Evolutionary conservation across 2,329 filamentous ascomycete genomes (phyloP).

Genomic region (Torrubiellomyces zombiae): DNA sequence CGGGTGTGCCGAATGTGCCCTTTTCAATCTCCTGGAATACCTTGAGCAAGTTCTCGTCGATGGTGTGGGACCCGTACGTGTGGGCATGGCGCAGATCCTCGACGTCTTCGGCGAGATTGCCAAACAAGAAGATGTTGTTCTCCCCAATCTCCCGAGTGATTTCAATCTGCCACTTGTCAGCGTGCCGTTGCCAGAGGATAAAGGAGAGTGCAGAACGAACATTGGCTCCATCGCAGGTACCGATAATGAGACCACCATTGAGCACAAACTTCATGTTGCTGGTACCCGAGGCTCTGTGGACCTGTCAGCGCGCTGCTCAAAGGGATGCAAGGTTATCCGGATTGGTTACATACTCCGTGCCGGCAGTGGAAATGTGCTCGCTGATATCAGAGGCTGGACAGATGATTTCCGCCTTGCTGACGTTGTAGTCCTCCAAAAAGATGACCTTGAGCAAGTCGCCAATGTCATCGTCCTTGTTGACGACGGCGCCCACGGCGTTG

Average conservation of each 20-base stretch:
- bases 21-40: slow-evolving; percentile 74
- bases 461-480: slow-evolving; percentile 85
- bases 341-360: slow-evolving; percentile 63
- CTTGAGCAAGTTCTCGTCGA: slow-evolving; percentile 60
- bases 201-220: slow-evolving; percentile 34
- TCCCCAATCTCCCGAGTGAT: slow-evolving; percentile 95
- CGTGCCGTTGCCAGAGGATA: not conserved
- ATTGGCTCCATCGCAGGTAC: slow-evolving; percentile 94
- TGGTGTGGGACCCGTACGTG: slow-evolving; percentile 61
- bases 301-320: slow-evolving; percentile 9
- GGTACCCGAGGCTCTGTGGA: slow-evolving; percentile 50
- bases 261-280: slow-evolving; percentile 99
- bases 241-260: slow-evolving; percentile 93
- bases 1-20: slow-evolving; percentile 64
- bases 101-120: slow-evolving; percentile 87
- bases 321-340: not conserved
- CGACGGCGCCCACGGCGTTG: slow-evolving; percentile 75
- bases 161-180: slow-evolving; percentile 45
- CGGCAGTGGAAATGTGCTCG: slow-evolving; percentile 96
- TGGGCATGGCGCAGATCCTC: slow-evolving; percentile 88
- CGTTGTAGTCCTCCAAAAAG: slow-evolving; percentile 96
- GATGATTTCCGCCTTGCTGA: slow-evolving; percentile 98
- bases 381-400: slow-evolving; percentile 87
- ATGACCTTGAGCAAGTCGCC: slow-evolving; percentile 93
- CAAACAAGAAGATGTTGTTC: slow-evolving; percentile 96